Conservation (phyloP, 208 protist species). For the Balamuthia mandrillaris region DNA sequence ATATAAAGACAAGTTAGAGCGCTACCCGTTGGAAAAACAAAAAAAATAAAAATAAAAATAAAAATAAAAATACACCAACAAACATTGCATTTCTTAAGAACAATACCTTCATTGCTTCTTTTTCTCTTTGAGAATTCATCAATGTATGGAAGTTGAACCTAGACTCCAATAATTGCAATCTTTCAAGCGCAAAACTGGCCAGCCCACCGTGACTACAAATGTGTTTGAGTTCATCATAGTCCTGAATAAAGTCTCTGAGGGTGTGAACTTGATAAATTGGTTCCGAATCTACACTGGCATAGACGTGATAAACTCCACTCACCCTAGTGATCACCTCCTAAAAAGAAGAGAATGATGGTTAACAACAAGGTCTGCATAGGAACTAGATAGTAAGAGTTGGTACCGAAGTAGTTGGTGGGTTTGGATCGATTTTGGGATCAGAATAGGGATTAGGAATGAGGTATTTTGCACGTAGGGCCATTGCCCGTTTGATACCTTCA, state of each 20-base stretch:
- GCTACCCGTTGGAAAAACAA: not conserved
- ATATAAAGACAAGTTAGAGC: not conserved
- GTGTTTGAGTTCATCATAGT: conserved; percentile 16
- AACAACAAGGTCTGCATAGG: no score
- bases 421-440: no score
- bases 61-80: not conserved
- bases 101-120: conserved; percentile 31
- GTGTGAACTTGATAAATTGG: no score
- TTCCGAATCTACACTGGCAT: no score
- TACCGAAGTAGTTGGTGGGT: no score
- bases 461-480: no score
- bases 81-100: conserved; percentile 37
- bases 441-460: no score
- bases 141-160: conserved; percentile 85
- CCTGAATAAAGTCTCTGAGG: not conserved
- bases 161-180: conserved; percentile 4
- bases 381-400: no score
- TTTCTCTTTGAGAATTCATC: conserved; percentile 83
- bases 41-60: conserved; percentile 11
- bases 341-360: no score
- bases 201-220: not conserved
- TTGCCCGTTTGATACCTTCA: no score
- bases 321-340: no score
- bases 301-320: no score
- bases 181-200: not conserved